Evolutionary conservation across 495 filamentous ascomycete species (phyloP).

Genomic region (Trichoderma reesei): DNA sequence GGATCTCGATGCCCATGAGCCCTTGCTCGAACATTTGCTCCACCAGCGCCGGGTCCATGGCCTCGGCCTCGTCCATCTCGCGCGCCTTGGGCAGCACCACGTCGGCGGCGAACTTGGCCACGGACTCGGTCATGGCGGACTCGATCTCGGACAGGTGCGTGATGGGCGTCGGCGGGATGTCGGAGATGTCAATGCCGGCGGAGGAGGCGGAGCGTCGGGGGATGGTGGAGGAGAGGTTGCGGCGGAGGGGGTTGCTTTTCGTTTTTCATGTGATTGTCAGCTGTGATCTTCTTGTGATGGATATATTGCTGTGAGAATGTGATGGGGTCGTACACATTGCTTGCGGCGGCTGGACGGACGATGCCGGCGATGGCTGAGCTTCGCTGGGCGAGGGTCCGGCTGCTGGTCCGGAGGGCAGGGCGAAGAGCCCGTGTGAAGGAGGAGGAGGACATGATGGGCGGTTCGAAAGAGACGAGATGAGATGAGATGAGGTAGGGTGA

Average conservation of each 20-base stretch:
- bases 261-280: background rate
- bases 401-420: constrained; percentile 49
- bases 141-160: constrained; percentile 88
- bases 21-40: constrained; percentile 96
- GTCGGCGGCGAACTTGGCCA: constrained; percentile 83
- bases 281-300: background rate
- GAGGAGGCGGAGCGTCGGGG: constrained; percentile 40
- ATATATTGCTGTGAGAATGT: background rate
- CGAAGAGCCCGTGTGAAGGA: constrained; percentile 58
- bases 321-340: constrained; percentile 7
- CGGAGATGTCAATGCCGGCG: constrained; percentile 45
- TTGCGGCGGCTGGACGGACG: constrained; percentile 15
- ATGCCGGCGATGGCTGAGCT: constrained; percentile 26
- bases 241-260: constrained; percentile 39
- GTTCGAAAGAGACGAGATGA: background rate
- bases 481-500: constrained; percentile 38
- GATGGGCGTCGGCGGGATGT: constrained; percentile 82
- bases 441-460: constrained; percentile 31
- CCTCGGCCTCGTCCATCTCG: constrained; percentile 95
- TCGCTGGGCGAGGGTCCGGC: constrained; percentile 32
- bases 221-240: constrained; percentile 63
- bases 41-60: constrained; percentile 80
- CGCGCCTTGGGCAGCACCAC: constrained; percentile 85
- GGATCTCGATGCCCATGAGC: constrained; percentile 94
- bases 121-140: constrained; percentile 74